Percentiles rank a stretch among this genome's conserved stretches.
These are phyloP conservation scores for Thymus mandschuricus DNA, from an alignment of 257 asterid species.

Conservation along the genomic window DNA sequence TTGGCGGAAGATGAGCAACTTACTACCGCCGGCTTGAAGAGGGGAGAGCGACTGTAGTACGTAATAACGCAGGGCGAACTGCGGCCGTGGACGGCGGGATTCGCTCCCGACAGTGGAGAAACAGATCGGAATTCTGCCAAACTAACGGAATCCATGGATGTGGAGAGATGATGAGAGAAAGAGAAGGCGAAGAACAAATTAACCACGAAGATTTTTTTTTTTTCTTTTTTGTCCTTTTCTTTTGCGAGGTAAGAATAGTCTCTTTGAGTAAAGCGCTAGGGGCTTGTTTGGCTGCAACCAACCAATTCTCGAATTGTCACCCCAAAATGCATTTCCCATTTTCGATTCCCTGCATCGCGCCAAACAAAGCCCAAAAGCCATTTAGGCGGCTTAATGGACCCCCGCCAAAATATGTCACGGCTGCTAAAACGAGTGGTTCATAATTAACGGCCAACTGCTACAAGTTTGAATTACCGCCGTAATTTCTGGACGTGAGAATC, in stretches of 20 bases:
- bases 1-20: constrained; percentile 26
- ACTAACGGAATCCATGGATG: constrained; percentile 47
- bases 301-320: background rate
- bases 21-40: constrained; percentile 29
- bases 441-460: constrained; percentile 8
- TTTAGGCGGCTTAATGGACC: constrained; percentile 1
- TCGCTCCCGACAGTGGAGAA: constrained; percentile 32
- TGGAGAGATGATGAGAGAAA: constrained; percentile 30
- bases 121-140: constrained; percentile 33
- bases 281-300: constrained; percentile 28
- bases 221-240: too few relatives aligned
- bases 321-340: too few relatives aligned
- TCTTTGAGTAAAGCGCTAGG: background rate
- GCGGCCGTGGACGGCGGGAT: constrained; percentile 40
- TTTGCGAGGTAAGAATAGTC: too few relatives aligned
- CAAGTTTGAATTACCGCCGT: background rate
- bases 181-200: constrained; percentile 21
- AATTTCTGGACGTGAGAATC: background rate
- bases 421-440: constrained; percentile 28
- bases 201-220: too few relatives aligned
- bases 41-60: constrained; percentile 17
- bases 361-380: constrained; percentile 21
- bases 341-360: background rate
- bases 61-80: constrained; percentile 39
- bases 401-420: constrained; percentile 27